A percentile compares a stretch with the other conserved stretches of the same genome.
Conservation (phyloP, 2,329 filamentous ascomycete genomes). For the Fonsecaea monophora region DNA sequence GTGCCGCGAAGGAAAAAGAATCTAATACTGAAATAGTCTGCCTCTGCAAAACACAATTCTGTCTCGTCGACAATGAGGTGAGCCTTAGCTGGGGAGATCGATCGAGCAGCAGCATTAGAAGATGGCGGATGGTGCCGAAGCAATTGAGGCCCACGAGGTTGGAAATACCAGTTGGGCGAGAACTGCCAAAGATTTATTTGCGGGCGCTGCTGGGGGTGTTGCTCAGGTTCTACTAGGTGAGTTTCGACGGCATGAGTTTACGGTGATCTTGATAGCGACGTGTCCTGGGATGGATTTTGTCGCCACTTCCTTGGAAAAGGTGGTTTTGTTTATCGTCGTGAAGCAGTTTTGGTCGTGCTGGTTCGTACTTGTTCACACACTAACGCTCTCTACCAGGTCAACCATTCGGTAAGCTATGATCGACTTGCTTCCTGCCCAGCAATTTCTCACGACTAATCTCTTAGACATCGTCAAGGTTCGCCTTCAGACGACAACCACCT, state of each 20-base stretch:
- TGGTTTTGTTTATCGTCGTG: slow-evolving; percentile 21
- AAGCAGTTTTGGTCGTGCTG: background rate
- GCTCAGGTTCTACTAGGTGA: slow-evolving; percentile 92
- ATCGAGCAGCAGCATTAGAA: slow-evolving; percentile 14
- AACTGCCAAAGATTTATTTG: slow-evolving; percentile 86
- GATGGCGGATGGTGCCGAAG: slow-evolving; percentile 31
- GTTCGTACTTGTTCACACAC: slow-evolving; percentile 1
- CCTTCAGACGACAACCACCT: slow-evolving; percentile 84
- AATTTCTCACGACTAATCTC: background rate
- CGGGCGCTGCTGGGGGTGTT: slow-evolving; percentile 88
- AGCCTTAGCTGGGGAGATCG: slow-evolving; percentile 2
- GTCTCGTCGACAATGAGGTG: slow-evolving; percentile 12
- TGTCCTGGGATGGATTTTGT: background rate
- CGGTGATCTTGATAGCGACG: background rate
- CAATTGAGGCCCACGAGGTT: slow-evolving; percentile 30
- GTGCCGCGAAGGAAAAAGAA: slow-evolving; percentile 6
- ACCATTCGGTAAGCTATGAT: slow-evolving; percentile 64
- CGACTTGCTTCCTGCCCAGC: background rate
- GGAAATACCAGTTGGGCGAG: slow-evolving; percentile 56
- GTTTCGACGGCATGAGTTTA: slow-evolving; percentile 44
- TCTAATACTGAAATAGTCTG: background rate
- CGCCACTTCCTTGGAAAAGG: background rate
- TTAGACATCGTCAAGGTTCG: slow-evolving; percentile 96
- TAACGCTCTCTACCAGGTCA: slow-evolving; percentile 57
- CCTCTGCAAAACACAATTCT: background rate